A percentile compares a stretch with the other conserved stretches of the same genome.
Conservation (phyloP, 257 asterid genomes). For the Linaria vulgaris region DNA sequence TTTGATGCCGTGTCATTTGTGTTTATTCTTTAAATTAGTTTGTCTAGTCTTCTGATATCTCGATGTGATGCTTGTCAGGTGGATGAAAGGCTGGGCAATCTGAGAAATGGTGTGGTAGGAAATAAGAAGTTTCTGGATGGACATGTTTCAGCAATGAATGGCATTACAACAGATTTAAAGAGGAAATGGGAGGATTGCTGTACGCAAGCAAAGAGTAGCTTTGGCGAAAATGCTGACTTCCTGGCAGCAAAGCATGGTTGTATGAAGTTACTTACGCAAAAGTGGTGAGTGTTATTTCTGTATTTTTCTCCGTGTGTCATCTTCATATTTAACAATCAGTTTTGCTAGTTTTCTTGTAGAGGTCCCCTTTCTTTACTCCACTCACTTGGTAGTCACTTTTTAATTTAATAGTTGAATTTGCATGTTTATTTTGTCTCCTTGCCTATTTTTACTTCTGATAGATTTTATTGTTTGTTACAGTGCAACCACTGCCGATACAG, state of each 20-base stretch:
- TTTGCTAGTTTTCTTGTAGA: not conserved
- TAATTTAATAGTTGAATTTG: slow-evolving; percentile 7
- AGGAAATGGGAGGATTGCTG: slow-evolving; percentile 84
- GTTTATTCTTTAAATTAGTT: not conserved
- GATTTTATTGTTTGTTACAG: slow-evolving; percentile 32
- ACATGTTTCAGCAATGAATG: slow-evolving; percentile 59
- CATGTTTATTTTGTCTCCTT: not conserved
- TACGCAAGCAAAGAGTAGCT: slow-evolving; percentile 47
- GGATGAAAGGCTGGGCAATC: slow-evolving; percentile 56
- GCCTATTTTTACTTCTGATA: not conserved
- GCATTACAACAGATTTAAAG: slow-evolving; percentile 70
- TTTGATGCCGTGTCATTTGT: slow-evolving; percentile 5
- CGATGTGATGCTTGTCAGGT: slow-evolving; percentile 45
- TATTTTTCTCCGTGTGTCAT: not conserved
- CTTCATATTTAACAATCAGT: too few relatives aligned
- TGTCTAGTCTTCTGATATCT: slow-evolving; percentile 2
- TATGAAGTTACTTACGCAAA: slow-evolving; percentile 65
- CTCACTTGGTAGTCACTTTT: not conserved
- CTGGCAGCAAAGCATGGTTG: slow-evolving; percentile 88
- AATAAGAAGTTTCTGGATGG: slow-evolving; percentile 64
- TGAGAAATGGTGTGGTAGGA: slow-evolving; percentile 53
- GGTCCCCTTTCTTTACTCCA: not conserved
- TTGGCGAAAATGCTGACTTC: slow-evolving; percentile 66
- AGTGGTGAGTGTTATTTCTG: slow-evolving; percentile 43
- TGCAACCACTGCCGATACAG: slow-evolving; percentile 54